Percentiles rank a stretch among this genome's conserved stretches.
phyloP scores from a whole-genome alignment of 345 rosid species.

The Kandelia obovata region DNA sequence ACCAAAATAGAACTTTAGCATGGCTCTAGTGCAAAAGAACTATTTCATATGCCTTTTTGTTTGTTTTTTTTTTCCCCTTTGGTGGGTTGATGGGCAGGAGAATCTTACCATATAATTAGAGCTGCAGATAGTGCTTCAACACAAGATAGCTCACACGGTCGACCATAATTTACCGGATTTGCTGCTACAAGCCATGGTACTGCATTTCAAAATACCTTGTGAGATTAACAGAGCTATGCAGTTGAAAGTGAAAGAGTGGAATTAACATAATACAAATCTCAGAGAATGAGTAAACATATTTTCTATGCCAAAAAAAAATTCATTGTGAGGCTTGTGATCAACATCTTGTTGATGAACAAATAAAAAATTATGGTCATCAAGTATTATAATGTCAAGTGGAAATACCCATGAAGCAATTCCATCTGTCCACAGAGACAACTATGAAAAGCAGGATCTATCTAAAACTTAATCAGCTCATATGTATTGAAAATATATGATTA shows the following conservation, averaged over 20 bases:
- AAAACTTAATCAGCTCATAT: no score
- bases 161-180: constrained; percentile 95
- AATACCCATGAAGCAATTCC: neutral
- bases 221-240: constrained; percentile 4
- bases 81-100: neutral
- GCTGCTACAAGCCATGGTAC: constrained; percentile 99
- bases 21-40: no score
- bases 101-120: constrained; percentile 67
- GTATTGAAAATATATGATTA: neutral
- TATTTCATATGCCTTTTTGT: no score
- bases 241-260: neutral
- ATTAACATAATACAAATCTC: neutral
- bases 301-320: no score
- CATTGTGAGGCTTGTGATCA: no score
- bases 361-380: neutral
- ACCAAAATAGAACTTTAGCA: no score
- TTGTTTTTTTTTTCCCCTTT: no score
- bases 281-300: neutral
- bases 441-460: no score
- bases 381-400: neutral
- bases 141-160: constrained; percentile 90
- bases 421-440: neutral
- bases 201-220: constrained; percentile 31
- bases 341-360: no score
- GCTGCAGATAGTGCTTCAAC: constrained; percentile 97